Evolutionary conservation across 208 protist genomes (phyloP).

Genomic region (Trypanosoma congolense): DNA sequence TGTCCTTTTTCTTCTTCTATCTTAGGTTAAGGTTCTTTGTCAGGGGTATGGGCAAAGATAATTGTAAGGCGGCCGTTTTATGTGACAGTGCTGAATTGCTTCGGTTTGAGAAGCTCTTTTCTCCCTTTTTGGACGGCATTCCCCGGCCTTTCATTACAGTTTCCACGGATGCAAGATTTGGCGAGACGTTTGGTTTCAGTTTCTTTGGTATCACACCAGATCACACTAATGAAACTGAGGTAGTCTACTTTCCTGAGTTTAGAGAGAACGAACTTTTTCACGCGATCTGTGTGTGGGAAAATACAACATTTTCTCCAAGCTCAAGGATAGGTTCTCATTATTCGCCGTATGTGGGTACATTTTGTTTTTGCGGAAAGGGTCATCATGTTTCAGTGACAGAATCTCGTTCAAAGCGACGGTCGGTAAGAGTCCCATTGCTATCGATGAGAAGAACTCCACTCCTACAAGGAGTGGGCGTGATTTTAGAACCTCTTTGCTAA

Average conservation of each 20-base stretch:
- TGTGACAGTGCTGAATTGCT: slow-evolving; percentile 47
- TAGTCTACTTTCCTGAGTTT: slow-evolving; percentile 35
- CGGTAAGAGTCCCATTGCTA: slow-evolving; percentile 55
- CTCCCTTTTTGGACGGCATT: slow-evolving; percentile 83
- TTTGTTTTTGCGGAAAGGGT: slow-evolving; percentile 36
- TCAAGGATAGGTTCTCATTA: slow-evolving; percentile 84
- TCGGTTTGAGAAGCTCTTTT: slow-evolving; percentile 78
- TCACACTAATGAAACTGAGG: slow-evolving; percentile 57
- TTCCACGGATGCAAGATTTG: slow-evolving; percentile 15
- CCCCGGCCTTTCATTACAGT: slow-evolving; percentile 56
- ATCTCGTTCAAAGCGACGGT: slow-evolving; percentile 2
- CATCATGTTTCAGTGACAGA: not conserved
- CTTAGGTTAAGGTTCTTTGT: not conserved
- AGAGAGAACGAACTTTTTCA: slow-evolving; percentile 32
- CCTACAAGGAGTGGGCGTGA: not conserved
- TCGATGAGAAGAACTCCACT: not conserved
- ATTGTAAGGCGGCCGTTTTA: not conserved
- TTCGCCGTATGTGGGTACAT: slow-evolving; percentile 74
- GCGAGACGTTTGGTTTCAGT: slow-evolving; percentile 53
- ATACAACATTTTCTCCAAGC: slow-evolving; percentile 33
- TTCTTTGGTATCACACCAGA: slow-evolving; percentile 68
- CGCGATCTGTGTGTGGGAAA: slow-evolving; percentile 26
- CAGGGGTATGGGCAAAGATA: not conserved
- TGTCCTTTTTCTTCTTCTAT: not conserved
- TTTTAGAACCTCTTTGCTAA: slow-evolving; percentile 51